A percentile compares a stretch with the other conserved stretches of the same genome.
phyloP scores from a whole-genome alignment of 2,329 filamentous ascomycete genomes.

The Cordyceps tenuipes region DNA sequence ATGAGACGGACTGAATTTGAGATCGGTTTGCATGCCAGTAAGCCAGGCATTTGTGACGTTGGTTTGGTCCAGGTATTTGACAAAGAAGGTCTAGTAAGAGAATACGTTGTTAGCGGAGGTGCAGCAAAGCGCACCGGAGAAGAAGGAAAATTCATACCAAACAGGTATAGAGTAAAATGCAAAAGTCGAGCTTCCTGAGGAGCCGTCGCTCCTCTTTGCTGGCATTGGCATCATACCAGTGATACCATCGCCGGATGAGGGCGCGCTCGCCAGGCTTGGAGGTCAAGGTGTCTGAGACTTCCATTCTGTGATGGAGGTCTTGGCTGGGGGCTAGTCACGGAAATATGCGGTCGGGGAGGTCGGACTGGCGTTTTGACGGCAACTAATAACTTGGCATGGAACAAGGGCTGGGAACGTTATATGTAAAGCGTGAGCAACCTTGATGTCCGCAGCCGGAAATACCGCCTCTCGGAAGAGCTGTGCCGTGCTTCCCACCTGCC shows the following conservation, averaged over 20 bases:
- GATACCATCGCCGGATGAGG: slow-evolving; percentile 22
- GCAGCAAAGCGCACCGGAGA: background rate
- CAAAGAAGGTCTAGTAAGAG: slow-evolving; percentile 29
- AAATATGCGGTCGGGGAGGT: background rate
- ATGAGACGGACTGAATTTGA: slow-evolving; percentile 28
- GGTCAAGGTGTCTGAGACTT: background rate
- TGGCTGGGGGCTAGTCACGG: background rate
- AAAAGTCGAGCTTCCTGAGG: slow-evolving; percentile 42
- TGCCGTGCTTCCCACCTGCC: background rate
- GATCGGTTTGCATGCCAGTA: slow-evolving; percentile 38
- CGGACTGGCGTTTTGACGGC: background rate
- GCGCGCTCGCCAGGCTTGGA: background rate
- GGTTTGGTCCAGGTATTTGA: slow-evolving; percentile 35
- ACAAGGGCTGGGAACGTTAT: background rate
- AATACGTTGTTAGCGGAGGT: background rate
- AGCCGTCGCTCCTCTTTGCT: slow-evolving; percentile 34
- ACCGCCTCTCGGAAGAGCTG: background rate
- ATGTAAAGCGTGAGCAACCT: background rate
- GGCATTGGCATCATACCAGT: slow-evolving; percentile 35
- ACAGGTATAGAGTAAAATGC: slow-evolving; percentile 33
- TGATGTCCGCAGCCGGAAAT: slow-evolving; percentile 2
- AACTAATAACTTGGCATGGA: background rate
- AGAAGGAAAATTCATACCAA: slow-evolving; percentile 16
- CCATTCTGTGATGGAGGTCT: background rate
- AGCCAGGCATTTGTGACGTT: slow-evolving; percentile 42